These are phyloP conservation scores for Physcomitrellopsis africana DNA, from an alignment of 225 moss, liverwort and hornwort species.

Conservation along the genomic window DNA sequence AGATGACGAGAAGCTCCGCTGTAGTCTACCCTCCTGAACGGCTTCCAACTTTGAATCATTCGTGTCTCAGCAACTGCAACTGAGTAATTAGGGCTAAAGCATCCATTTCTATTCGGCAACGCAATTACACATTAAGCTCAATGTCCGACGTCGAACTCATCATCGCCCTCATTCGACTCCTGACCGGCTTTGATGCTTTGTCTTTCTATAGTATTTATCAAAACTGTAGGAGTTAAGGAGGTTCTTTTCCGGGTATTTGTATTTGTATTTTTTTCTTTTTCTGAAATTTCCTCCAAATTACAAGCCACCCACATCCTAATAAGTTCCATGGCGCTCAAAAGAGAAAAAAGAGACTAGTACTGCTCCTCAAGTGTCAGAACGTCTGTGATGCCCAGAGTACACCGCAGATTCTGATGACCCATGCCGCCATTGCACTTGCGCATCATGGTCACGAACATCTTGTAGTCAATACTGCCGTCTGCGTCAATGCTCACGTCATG, in stretches of 20 bases:
- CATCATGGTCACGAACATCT: constrained; percentile 82
- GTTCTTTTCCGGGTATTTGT: too few species aligned
- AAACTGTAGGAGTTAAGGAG: constrained; percentile 8
- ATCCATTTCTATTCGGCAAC: constrained; percentile 35
- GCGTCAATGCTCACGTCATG: constrained; percentile 67
- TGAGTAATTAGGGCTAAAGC: constrained; percentile 36
- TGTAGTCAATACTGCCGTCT: constrained; percentile 79
- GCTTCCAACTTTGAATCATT: constrained; percentile 48
- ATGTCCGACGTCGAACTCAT: constrained; percentile 45
- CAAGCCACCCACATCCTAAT: constrained; percentile 25
- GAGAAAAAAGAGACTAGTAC: constrained; percentile 2
- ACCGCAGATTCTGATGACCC: constrained; percentile 50
- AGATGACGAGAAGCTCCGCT: constrained; percentile 39
- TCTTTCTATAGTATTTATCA: constrained; percentile 31
- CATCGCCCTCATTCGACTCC: constrained; percentile 35
- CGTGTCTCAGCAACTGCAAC: constrained; percentile 37
- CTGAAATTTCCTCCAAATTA: constrained; percentile 7
- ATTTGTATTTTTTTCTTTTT: too few species aligned
- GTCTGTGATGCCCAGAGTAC: constrained; percentile 50
- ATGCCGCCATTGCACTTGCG: constrained; percentile 69
- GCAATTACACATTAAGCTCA: constrained; percentile 36
- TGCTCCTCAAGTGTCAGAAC: constrained; percentile 44
- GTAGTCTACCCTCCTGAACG: constrained; percentile 39
- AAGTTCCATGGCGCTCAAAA: constrained; percentile 32
- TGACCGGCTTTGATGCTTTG: constrained; percentile 50